Evolutionary conservation across 2,329 filamentous ascomycete species (phyloP), one percentile per base, ranked within the genome.

Genomic region (Sporothrix inflata): DNA sequence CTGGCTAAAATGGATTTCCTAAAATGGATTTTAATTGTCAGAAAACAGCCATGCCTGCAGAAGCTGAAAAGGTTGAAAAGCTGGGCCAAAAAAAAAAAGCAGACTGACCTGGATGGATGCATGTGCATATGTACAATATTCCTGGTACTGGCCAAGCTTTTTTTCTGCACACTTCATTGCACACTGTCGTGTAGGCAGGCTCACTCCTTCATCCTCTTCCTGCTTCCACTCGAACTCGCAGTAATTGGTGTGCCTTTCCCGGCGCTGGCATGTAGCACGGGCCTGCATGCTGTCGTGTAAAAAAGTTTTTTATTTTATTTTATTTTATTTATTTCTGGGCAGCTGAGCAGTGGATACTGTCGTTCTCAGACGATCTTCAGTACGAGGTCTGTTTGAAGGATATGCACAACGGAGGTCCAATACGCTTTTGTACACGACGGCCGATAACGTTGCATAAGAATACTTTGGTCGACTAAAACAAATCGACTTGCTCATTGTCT

Each of bases 221-320:
- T 30, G 21, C 21, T 27, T 21, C 27, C 21, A 8, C 51, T 30
- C 27, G 21, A 14, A 14, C 51, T 24, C 51, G 14, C 21, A 55
- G 24, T 14, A 21, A 55, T 55, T 60, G 30, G 55, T 30, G 55
- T 60, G 30, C 55, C 55, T 60, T 60, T 30, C 55, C 30, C 55
- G 30, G 8, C 16, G 55, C 55, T 60, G 30, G 30, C 55, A n/a
- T 60, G 55, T 60, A 19, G 55, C 30, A 60, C 55, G 55, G 55
- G 55, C 55, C 19, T 38, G 24, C 30, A 19, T n/a, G 55, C 55
- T 38, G 55, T n/a, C 7, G 55, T 61, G 57, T 61, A 61, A n/a
- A 61, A n/a, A 14, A 53, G 49, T 34, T 34, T 34, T n/a, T n/a
- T n/a, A n/a, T n/a, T n/a, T n/a, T n/a, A n/a, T n/a, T n/a, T 34